A percentile compares a stretch with the other conserved stretches of the same genome.
Evolutionary conservation across 306 rosid genomes (phyloP).

Genomic region (Leucaena leucocephala): DNA sequence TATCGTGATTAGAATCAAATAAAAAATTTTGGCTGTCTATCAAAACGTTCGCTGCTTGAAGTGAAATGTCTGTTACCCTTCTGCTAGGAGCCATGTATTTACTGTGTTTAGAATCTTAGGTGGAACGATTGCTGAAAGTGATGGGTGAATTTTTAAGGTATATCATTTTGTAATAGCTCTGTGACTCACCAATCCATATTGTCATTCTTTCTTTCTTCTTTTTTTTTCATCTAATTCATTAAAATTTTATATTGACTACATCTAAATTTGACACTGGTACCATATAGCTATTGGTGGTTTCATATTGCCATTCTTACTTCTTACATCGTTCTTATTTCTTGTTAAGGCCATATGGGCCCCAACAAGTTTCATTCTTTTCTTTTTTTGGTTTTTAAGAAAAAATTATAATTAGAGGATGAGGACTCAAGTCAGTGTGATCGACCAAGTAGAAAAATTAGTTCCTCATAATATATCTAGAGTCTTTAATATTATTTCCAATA

Average conservation of each 20-base stretch:
- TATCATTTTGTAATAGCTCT: background rate
- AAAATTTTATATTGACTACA: no score
- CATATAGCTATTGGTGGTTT: no score
- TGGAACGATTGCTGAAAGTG: constrained; percentile 8
- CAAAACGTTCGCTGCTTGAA: background rate
- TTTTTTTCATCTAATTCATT: no score
- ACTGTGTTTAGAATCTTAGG: background rate
- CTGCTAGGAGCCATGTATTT: background rate
- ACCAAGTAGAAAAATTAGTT: no score
- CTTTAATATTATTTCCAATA: no score
- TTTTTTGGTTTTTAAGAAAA: background rate
- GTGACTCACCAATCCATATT: background rate
- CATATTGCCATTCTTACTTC: background rate
- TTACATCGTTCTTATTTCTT: background rate
- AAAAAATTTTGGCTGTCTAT: background rate
- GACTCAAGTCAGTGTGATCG: background rate
- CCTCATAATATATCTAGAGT: no score
- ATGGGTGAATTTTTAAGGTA: background rate
- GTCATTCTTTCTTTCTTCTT: background rate
- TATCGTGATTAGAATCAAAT: no score
- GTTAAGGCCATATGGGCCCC: background rate
- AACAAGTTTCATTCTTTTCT: background rate
- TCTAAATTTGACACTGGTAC: no score
- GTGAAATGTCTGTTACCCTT: constrained; percentile 9
- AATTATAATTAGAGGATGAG: background rate